Base-by-base conservation (phyloP, 2,329 filamentous ascomycete species). In the Curvularia sp. region DNA sequence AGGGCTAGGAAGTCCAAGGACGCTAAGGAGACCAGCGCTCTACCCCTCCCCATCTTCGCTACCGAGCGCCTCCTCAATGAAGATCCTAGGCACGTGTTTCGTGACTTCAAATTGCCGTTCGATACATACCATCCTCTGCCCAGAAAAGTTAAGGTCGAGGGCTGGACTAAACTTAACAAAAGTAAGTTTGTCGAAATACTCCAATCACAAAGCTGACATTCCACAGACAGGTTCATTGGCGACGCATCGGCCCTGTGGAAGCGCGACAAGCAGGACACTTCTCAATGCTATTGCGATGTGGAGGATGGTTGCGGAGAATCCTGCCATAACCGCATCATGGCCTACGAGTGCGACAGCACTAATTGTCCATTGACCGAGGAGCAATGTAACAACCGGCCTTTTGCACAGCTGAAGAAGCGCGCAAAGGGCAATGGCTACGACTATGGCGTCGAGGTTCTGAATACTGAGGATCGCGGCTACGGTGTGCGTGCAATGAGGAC, bases 251-350 rank as follows among this genome's bases (percentile, higher is more conserved):
- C 88, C 10, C 85, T 90, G 68, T 96, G 93, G 92, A 91, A 91
- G 75, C 92, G 92, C 71, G 89, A 89, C 38, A 86, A 89, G 59
- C 86, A 89, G 67, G 88, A 92, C 68, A 86, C 91, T 61, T 92
- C 89, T 58, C 86, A 87, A 57, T 91, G 89, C 59, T 73, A 72
- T 53, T 78, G 76, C 47, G 64, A 65, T 26, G 65, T 70, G 6
- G 90, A 93, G 53, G 87, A 89, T 53, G 93, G 92, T 35, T 98
- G 95, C 71, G 91, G 88, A 63, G 92, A 97, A 63, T 85, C 90
- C 69, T 99, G 95, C 78, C 91, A 97, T 73, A 99, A 99, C 76
- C 85, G 93, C 62, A 93, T 93, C 76, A 98, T 98, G 93, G 88
- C 96, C 55, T 98, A 97, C 76, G 95, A 99, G 79, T 99, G 95